These are phyloP conservation scores for Ulmus americana DNA, from an alignment of 331 rosid species.

Conservation along the genomic window DNA sequence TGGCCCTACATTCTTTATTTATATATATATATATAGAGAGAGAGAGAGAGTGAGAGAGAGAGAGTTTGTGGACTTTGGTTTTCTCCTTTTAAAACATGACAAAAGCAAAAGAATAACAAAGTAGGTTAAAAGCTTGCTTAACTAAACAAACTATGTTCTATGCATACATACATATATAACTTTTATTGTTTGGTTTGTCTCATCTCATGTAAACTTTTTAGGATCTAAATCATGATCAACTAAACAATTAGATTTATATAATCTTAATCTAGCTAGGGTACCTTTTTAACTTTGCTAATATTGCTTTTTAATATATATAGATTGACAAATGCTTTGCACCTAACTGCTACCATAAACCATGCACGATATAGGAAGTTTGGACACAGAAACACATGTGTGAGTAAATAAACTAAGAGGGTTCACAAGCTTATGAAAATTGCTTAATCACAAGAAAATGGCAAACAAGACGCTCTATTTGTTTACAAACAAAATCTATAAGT, in stretches of 20 bases:
- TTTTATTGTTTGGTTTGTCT: slow-evolving; percentile 28
- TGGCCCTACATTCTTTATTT: slow-evolving; percentile 19
- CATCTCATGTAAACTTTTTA: slow-evolving; percentile 23
- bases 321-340: slow-evolving; percentile 8
- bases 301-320: background rate
- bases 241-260: background rate
- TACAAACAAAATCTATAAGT: too few species aligned
- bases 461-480: background rate
- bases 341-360: slow-evolving; percentile 1
- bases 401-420: background rate
- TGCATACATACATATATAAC: background rate
- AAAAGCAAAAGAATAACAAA: slow-evolving; percentile 42
- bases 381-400: background rate
- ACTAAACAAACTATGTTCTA: slow-evolving; percentile 18
- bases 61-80: slow-evolving; percentile 31
- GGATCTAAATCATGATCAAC: slow-evolving; percentile 1
- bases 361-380: slow-evolving; percentile 1
- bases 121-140: slow-evolving; percentile 59
- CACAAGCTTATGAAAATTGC: slow-evolving; percentile 5
- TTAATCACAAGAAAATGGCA: background rate
- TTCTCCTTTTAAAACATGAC: slow-evolving; percentile 32
- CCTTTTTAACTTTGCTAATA: slow-evolving; percentile 9
- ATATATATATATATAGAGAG: too few species aligned
- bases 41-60: too few species aligned
- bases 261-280: background rate